These are phyloP conservation scores for Psophocarpus tetragonolobus DNA, from an alignment of 306 rosid genomes.

Conservation along the genomic window DNA sequence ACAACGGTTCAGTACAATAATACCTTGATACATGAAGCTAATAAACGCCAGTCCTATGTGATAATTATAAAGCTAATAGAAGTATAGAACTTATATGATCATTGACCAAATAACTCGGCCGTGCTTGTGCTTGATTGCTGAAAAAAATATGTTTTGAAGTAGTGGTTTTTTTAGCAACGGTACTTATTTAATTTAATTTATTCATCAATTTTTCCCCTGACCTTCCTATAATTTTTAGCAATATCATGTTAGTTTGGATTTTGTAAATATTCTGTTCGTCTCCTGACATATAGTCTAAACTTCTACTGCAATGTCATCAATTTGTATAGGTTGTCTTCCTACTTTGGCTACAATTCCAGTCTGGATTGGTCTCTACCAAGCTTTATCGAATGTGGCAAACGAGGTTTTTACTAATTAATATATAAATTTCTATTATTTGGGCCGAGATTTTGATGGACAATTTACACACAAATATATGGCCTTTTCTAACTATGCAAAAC, in stretches of 20 bases:
- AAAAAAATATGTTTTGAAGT: constrained; percentile 10
- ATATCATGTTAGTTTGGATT: background rate
- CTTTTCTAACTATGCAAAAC: constrained; percentile 41
- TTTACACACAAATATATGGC: background rate
- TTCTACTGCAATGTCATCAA: background rate
- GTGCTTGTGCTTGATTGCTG: background rate
- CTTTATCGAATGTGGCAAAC: constrained; percentile 97
- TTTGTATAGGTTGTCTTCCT: constrained; percentile 80
- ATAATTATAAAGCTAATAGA: background rate
- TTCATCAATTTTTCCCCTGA: background rate
- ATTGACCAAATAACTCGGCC: background rate
- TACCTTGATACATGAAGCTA: constrained; percentile 27
- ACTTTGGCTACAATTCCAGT: constrained; percentile 99
- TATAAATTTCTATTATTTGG: constrained; percentile 9
- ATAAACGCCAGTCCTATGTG: background rate
- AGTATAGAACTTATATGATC: background rate
- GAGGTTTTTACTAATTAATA: constrained; percentile 56
- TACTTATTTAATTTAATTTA: background rate
- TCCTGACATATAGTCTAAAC: background rate
- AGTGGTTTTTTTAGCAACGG: background rate
- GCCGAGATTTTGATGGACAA: constrained; percentile 8
- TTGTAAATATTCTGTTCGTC: background rate
- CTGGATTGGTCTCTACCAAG: constrained; percentile 98
- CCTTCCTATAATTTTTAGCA: background rate
- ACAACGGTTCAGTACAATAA: background rate